Evolutionary conservation across 805 yeast genomes (phyloP), one percentile per base, ranked within the genome.

Genomic region (Saccharomycopsis babjevae): DNA sequence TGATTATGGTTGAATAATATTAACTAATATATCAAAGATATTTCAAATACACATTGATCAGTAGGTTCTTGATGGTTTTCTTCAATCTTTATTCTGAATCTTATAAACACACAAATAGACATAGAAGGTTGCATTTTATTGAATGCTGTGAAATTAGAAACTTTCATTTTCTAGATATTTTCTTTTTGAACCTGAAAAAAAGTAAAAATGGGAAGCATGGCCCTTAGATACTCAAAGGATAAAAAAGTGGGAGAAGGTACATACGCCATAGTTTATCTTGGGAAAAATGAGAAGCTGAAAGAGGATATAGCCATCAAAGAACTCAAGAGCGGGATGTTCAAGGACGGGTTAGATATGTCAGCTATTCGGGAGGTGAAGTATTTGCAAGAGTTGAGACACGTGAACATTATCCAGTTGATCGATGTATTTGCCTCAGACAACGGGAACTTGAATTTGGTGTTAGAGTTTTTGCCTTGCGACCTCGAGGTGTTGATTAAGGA

Each of bases 181-280:
- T 4, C 15, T 38, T 38, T 11, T 38, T 5, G 4, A 38, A 38
- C 3, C 25, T 22, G 34, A 50, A 22, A 25, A 11, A 50, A 54
- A 15, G 28, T 38, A 8, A 39, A 20, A 32, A 28, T 42, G 58
- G 52, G n/a, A 36, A 20, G 30, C 30, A 25, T 25, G 13, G 52
- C 54, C 4, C 46, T 42, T 3, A 20, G 38, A 40, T 75, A 75
- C 58, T 65, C 74, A 5, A 75, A 75, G 64, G 97, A 91, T 61
- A 84, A 82, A 66, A 92, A 91, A 70, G 97, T 94, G 34, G 99
- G 99, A 70, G 99, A 94, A 74, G 99, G 99, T 73, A 94, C 99
- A 0, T 94, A 93, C 76, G 99, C 99, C 56, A 96, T 92, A 60
- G 99, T 94, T 5, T 90, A 85, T 68, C 77, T 92, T 16, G 98